These are phyloP conservation scores for Dianthus caryophyllus DNA, from an alignment of 148 eudicot species.

Conservation along the genomic window DNA sequence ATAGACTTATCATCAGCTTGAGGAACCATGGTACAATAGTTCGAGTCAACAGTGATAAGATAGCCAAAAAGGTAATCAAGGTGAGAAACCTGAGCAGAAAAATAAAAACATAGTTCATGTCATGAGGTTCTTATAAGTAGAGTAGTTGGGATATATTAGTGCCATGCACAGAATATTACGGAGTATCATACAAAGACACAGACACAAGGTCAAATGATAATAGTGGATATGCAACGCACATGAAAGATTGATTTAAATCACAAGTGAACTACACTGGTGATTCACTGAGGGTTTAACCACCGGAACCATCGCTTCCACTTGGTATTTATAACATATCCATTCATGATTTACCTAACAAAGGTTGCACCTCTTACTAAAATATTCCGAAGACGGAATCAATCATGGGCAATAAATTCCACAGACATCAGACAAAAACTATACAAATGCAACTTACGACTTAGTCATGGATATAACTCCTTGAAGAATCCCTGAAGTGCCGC, in stretches of 20 bases:
- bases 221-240: no score
- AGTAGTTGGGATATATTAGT: not conserved
- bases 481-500: slow-evolving; percentile 83
- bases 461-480: slow-evolving; percentile 92
- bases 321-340: not conserved
- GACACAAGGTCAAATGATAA: not conserved
- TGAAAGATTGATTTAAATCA: no score
- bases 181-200: not conserved
- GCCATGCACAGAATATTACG: not conserved
- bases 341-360: not conserved
- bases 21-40: slow-evolving; percentile 78
- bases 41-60: slow-evolving; percentile 59
- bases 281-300: no score
- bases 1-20: slow-evolving; percentile 83
- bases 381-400: not conserved
- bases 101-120: not conserved
- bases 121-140: not conserved
- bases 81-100: slow-evolving; percentile 52
- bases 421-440: not conserved
- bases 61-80: slow-evolving; percentile 61
- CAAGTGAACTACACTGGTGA: no score
- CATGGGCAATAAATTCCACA: not conserved
- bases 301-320: no score
- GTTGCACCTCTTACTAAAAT: not conserved
- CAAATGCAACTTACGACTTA: slow-evolving; percentile 62